Evolutionary conservation across 495 filamentous ascomycete genomes (phyloP), one percentile per base, ranked within the genome.

Genomic region (Xylaria castorea): DNA sequence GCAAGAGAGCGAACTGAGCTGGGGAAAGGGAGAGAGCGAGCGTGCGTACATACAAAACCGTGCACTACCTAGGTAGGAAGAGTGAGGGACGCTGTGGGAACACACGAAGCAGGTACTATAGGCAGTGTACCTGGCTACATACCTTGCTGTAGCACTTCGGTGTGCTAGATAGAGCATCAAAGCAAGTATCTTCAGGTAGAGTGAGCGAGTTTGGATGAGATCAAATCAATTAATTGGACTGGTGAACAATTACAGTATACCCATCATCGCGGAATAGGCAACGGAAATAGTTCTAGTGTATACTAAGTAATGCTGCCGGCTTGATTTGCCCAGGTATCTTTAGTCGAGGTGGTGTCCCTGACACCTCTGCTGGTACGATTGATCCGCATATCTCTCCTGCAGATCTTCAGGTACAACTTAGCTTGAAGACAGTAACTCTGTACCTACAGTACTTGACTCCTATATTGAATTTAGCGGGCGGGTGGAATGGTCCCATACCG

Each of bases 11-110:
- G 60, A 27, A 44, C 36, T 40, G 25, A 14, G 32, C 63, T 71
- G 63, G 71, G 64, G 44, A 57, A 61, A 70, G 25, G 74, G 66
- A 58, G 70, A 75, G 38, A 42, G 38, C 38, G 38, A 42, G 38
- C 36, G 70, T 69, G 60, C 57, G 64, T n/a, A n/a, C n/a, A n/a
- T n/a, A n/a, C n/a, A 38, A n/a, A 60, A 60, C 27, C 57, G 57
- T 36, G 27, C 32, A 34, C 32, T 75, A 55, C 22, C 5, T 38
- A 5, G 36, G 44, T 20, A 42, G 53, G 53, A 14, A 69, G 27
- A 71, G 42, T 71, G 67, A 66, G 62, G 68, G 73, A 57, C 34
- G 57, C 30, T 25, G 16, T 70, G 58, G 36, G 68, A 22, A 46
- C 44, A 44, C 58, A 63, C 60, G 11, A 57, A 57, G 50, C 27